Evolutionary conservation across 2,329 filamentous ascomycete genomes (phyloP).

Genomic region (Colletotrichum salicis): DNA sequence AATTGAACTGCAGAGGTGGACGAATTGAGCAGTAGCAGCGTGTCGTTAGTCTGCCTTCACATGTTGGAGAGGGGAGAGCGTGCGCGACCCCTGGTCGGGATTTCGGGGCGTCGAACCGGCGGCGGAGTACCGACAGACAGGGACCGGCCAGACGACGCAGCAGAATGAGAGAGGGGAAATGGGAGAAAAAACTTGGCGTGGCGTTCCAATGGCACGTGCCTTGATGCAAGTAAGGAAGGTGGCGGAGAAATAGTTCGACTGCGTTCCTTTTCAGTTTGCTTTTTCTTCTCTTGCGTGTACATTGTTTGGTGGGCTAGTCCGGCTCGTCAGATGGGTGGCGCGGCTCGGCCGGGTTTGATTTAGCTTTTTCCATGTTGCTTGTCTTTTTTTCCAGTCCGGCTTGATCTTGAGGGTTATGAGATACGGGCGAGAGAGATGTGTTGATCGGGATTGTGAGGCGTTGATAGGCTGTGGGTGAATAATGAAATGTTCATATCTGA

Average conservation of each 20-base stretch:
- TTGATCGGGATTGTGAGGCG: background rate
- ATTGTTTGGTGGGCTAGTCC: background rate
- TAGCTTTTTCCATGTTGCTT: background rate
- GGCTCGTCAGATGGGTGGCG: background rate
- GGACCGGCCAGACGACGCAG: background rate
- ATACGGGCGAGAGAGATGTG: background rate
- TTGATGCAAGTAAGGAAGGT: background rate
- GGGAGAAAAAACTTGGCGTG: background rate
- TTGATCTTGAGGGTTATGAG: background rate
- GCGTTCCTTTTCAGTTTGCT: background rate
- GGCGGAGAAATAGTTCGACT: constrained; percentile 18
- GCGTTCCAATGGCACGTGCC: background rate
- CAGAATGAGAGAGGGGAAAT: background rate
- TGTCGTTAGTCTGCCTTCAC: constrained; percentile 15
- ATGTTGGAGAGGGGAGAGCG: background rate
- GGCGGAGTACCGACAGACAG: constrained; percentile 17
- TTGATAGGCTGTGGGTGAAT: constrained; percentile 10
- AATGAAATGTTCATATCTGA: background rate
- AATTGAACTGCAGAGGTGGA: background rate
- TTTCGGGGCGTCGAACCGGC: constrained; percentile 32
- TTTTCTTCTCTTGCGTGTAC: background rate
- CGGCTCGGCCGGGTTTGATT: background rate
- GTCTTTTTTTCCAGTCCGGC: background rate
- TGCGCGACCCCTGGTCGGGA: constrained; percentile 14
- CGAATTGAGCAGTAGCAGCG: constrained; percentile 5